Evolutionary conservation across 108 stramenopile species (phyloP).

Genomic region (Cyclotella distinguenda): DNA sequence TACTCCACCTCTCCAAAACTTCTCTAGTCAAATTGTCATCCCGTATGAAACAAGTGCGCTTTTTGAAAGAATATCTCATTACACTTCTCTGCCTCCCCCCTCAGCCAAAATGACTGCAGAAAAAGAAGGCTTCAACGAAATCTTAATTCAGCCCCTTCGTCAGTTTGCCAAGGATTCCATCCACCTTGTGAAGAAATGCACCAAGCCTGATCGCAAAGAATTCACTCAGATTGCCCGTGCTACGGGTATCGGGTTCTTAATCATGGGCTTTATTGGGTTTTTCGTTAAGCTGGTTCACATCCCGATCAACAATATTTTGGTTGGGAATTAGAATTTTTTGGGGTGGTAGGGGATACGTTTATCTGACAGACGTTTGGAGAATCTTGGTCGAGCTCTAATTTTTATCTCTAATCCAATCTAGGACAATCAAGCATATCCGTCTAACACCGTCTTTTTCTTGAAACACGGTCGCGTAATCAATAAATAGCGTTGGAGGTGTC

Average conservation of each 20-base stretch:
- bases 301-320: slow-evolving; percentile 99
- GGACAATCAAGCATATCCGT: neutral
- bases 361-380: slow-evolving; percentile 2
- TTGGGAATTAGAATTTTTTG: slow-evolving; percentile 60
- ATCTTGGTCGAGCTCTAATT: neutral
- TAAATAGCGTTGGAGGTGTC: slow-evolving; percentile 45
- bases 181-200: slow-evolving; percentile 98
- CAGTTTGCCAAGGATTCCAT: slow-evolving; percentile 97
- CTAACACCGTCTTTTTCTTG: neutral
- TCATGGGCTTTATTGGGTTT: slow-evolving; percentile 99
- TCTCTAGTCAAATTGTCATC: neutral
- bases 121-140: slow-evolving; percentile 89
- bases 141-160: slow-evolving; percentile 91
- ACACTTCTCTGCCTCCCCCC: neutral
- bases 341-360: neutral
- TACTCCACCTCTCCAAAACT: neutral
- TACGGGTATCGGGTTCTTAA: slow-evolving; percentile 95
- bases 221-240: slow-evolving; percentile 92
- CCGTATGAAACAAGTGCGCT: neutral
- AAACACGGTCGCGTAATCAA: slow-evolving; percentile 33
- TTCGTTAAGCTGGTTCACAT: slow-evolving; percentile 99
- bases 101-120: slow-evolving; percentile 37
- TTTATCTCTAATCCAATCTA: neutral
- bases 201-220: slow-evolving; percentile 98
- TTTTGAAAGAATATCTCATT: neutral